These are phyloP conservation scores for Beta vulgaris DNA, from an alignment of 148 eudicot species.

Conservation along the genomic window DNA sequence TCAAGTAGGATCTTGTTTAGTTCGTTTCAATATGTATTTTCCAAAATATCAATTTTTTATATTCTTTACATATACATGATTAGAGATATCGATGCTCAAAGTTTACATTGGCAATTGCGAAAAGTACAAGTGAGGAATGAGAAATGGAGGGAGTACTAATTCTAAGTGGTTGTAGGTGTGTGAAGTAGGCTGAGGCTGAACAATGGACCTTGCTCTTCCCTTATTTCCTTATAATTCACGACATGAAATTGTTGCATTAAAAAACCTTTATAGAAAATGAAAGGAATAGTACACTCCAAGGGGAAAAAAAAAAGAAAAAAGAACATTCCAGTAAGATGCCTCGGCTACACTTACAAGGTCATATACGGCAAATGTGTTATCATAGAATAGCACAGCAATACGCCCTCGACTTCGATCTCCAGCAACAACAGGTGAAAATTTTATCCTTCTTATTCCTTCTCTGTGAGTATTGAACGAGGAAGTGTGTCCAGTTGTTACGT, in stretches of 20 bases:
- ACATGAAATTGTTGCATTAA: not conserved
- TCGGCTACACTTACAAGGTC: constrained; percentile 72
- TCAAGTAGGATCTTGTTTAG: no score
- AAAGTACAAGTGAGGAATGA: no score
- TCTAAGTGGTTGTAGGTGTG: not conserved
- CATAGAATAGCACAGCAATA: constrained; percentile 83
- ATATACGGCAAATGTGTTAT: constrained; percentile 86
- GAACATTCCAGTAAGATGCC: not conserved
- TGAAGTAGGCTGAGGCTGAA: not conserved
- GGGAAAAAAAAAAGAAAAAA: not conserved
- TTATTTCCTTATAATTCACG: not conserved
- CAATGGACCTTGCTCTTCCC: not conserved
- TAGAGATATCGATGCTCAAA: no score
- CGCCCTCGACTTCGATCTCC: constrained; percentile 99
- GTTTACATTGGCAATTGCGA: no score
- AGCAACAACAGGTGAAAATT: constrained; percentile 89
- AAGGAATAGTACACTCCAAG: not conserved
- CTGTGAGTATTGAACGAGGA: constrained; percentile 95
- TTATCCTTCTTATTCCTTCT: constrained; percentile 94
- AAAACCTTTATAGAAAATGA: not conserved
- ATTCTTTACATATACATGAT: no score
- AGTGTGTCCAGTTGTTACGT: constrained; percentile 89
- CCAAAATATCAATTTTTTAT: no score
- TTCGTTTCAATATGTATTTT: no score
- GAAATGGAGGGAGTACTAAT: no score